phyloP scores from a whole-genome alignment of 2,329 filamentous ascomycete species.

The Fusarium musae region DNA sequence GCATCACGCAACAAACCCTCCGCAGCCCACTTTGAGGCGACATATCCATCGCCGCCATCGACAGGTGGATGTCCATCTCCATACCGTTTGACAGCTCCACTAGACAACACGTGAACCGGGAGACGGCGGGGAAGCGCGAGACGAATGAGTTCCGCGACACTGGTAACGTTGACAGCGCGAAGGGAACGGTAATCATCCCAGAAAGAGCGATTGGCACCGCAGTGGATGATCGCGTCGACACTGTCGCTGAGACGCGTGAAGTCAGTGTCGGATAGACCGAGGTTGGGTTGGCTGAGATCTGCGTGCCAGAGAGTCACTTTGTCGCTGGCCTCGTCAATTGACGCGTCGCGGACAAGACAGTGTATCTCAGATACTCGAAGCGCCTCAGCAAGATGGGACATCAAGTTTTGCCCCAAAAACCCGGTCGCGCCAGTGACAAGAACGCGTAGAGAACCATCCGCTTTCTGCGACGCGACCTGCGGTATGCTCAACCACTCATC shows the following conservation, averaged over 20 bases:
- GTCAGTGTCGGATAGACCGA: slow-evolving; percentile 53
- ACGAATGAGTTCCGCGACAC: slow-evolving; percentile 44
- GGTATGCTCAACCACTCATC: neutral
- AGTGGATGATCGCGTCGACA: slow-evolving; percentile 63
- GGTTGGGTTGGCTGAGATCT: slow-evolving; percentile 47
- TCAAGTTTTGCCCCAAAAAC: slow-evolving; percentile 43
- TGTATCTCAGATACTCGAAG: slow-evolving; percentile 52
- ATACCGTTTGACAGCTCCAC: slow-evolving; percentile 9
- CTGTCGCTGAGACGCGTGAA: slow-evolving; percentile 43
- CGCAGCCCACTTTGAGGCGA: slow-evolving; percentile 49
- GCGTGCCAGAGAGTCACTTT: slow-evolving; percentile 52
- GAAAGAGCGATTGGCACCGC: slow-evolving; percentile 52
- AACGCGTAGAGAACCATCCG: neutral
- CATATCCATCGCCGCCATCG: slow-evolving; percentile 45
- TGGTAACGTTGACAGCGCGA: slow-evolving; percentile 42
- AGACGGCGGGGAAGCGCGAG: slow-evolving; percentile 28
- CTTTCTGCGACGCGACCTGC: neutral
- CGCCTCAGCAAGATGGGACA: slow-evolving; percentile 50
- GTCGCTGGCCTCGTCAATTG: neutral
- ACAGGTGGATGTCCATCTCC: neutral
- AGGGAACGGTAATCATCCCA: slow-evolving; percentile 48
- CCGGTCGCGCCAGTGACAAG: slow-evolving; percentile 35
- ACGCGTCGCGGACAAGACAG: slow-evolving; percentile 52
- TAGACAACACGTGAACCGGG: slow-evolving; percentile 52
- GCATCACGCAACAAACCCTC: slow-evolving; percentile 47